Base-by-base conservation (phyloP, 1,284 basidiomycete genomes). In the Ustilago sp. region DNA sequence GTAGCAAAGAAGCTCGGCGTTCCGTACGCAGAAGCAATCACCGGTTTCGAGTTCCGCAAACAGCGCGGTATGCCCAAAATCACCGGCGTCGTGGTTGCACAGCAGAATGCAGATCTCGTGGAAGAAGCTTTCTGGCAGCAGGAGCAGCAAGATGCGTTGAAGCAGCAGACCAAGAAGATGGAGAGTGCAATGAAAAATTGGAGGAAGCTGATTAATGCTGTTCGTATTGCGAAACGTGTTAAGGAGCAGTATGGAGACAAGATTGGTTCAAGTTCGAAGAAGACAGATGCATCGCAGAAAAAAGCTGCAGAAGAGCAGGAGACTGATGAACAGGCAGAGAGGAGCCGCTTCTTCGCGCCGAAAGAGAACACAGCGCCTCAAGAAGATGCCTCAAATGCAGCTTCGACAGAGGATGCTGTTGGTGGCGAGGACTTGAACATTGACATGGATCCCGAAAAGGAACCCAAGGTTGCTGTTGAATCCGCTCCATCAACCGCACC, bases 41-140 rank as follows among this genome's bases (percentile, higher is more conserved):
- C 91, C 57, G 93, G 94, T 13, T 99, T 99, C 86, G 96, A 98
- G 87, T 99, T 99, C 88, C 93, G 92, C 81, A 95, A 95, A 86
- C 91, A 93, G 19, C 89, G 91, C 59, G 95, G 95, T 0, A 91
- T 91, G 66, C 96, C 96, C 5, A 89, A 94, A 74, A 88, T 97
- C 54, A 90, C 91, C 36, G 96, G 96, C 23, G 90, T 98, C 17
- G 94, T 99, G 17, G 89, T 95, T 17, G 93, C 95, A 9, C 88
- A 89, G 54, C 93, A 95, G 86, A 91, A 94, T 78, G 92, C 94
- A 84, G 88, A 89, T 5, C 85, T 89, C 5, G 86, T 97, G n/a
- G 87, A 94, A 45, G 93, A 95, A 91, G 94, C 94, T 2, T 97
- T 92, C 79, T 92, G 91, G 90, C 92, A 92, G 86, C 90, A 92